These are phyloP conservation scores for Talaromyces islandicus DNA, from an alignment of 2,329 filamentous ascomycete genomes.

Conservation along the genomic window DNA sequence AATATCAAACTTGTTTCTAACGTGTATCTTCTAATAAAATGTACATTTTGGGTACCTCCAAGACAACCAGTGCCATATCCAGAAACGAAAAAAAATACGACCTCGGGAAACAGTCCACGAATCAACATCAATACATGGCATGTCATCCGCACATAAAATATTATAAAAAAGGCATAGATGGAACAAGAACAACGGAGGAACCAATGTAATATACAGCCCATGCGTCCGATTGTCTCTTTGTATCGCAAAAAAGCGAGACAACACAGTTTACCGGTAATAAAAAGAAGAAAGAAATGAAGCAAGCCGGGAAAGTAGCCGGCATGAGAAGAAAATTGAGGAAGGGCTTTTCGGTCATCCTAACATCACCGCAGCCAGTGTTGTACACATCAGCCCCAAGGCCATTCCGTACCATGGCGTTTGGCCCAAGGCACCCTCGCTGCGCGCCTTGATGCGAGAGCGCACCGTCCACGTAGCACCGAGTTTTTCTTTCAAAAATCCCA, in stretches of 20 bases:
- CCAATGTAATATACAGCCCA: not conserved
- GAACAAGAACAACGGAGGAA: not conserved
- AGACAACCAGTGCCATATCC: not conserved
- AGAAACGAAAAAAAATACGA: not conserved
- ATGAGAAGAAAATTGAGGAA: not conserved
- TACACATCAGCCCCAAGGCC: conserved; percentile 35
- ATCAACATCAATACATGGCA: not conserved
- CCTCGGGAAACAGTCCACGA: not conserved
- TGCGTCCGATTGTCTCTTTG: not conserved
- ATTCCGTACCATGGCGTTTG: conserved; percentile 38
- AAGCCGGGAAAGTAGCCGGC: conserved; percentile 1
- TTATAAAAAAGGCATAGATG: not conserved
- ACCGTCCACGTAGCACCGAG: conserved; percentile 19
- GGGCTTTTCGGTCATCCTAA: conserved; percentile 21
- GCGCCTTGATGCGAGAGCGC: conserved; percentile 15
- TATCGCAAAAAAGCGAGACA: not conserved
- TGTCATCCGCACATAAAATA: not conserved
- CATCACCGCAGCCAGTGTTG: conserved; percentile 33
- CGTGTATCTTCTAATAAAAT: not conserved
- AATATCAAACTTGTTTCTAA: not conserved
- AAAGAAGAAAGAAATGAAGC: not conserved
- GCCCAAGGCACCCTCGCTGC: conserved; percentile 33
- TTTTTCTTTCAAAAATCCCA: conserved; percentile 21
- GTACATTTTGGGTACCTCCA: not conserved
- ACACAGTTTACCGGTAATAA: not conserved